Evolutionary conservation across 805 yeast species (phyloP).

Genomic region (Metschnikowia amazonensis): DNA sequence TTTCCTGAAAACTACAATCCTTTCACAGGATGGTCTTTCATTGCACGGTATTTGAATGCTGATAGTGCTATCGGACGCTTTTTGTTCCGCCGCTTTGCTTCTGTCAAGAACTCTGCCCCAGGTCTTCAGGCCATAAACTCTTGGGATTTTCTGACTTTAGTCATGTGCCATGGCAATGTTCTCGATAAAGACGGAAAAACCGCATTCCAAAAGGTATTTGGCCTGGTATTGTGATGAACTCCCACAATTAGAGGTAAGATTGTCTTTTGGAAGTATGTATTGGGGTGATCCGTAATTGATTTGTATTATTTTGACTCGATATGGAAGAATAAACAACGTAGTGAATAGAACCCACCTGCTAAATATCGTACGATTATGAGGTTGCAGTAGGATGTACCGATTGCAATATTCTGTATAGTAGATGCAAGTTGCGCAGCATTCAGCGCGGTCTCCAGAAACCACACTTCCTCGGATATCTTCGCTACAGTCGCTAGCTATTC

Average conservation of each 20-base stretch:
- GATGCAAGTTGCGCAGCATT: not conserved
- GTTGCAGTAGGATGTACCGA: not conserved
- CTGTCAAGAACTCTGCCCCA: conserved; percentile 7
- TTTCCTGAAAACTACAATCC: conserved; percentile 41
- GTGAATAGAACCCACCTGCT: no score
- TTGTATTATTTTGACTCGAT: not conserved
- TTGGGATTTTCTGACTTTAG: conserved; percentile 26
- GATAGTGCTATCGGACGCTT: conserved; percentile 33
- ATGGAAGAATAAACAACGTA: no score
- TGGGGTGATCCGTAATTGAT: not conserved
- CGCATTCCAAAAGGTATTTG: conserved; percentile 17
- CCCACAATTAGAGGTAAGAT: not conserved
- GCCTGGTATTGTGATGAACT: conserved; percentile 3
- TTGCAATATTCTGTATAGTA: not conserved
- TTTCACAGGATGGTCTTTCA: conserved; percentile 41
- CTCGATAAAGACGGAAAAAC: conserved; percentile 15
- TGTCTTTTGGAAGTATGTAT: not conserved
- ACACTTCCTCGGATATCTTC: not conserved
- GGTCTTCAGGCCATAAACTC: conserved; percentile 21
- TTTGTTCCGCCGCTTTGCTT: conserved; percentile 23
- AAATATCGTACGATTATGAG: no score
- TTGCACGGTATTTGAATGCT: conserved; percentile 41
- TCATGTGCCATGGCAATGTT: conserved; percentile 24
- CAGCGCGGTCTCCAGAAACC: no score
- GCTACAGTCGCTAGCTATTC: not conserved